phyloP scores from a whole-genome alignment of 257 asterid species.

The Solanum neorickii region DNA sequence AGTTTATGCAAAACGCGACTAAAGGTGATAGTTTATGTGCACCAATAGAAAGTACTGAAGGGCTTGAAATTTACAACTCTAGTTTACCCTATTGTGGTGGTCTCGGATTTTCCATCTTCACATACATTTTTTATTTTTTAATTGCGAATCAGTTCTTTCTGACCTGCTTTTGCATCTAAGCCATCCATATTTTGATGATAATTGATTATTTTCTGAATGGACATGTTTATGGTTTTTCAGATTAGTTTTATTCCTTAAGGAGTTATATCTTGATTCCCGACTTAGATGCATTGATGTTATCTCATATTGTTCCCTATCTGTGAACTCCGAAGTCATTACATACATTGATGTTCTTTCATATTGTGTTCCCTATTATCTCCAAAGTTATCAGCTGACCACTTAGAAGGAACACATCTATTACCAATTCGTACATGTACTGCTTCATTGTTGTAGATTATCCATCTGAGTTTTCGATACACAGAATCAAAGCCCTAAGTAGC shows the following conservation, averaged over 20 bases:
- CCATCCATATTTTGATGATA: neutral
- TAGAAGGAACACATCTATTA: neutral
- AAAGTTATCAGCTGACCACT: neutral
- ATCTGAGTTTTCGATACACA: neutral
- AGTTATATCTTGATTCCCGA: neutral
- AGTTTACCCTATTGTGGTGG: neutral
- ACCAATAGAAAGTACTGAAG: neutral
- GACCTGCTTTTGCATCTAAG: neutral
- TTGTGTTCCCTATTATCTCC: neutral
- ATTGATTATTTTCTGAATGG: neutral
- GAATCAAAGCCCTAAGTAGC: neutral
- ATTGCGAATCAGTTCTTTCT: neutral
- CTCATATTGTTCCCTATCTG: neutral
- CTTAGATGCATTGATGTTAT: neutral
- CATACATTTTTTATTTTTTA: neutral
- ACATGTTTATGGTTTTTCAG: neutral
- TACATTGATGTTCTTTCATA: neutral
- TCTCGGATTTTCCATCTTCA: neutral
- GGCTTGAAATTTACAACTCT: neutral
- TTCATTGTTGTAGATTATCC: neutral
- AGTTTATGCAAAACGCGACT: neutral
- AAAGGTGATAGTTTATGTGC: neutral
- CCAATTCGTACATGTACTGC: neutral
- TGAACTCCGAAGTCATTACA: neutral
- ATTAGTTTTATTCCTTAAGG: neutral